These are phyloP conservation scores for Cystobasidium pallidum DNA, from an alignment of 1,284 basidiomycete genomes.

Conservation along the genomic window DNA sequence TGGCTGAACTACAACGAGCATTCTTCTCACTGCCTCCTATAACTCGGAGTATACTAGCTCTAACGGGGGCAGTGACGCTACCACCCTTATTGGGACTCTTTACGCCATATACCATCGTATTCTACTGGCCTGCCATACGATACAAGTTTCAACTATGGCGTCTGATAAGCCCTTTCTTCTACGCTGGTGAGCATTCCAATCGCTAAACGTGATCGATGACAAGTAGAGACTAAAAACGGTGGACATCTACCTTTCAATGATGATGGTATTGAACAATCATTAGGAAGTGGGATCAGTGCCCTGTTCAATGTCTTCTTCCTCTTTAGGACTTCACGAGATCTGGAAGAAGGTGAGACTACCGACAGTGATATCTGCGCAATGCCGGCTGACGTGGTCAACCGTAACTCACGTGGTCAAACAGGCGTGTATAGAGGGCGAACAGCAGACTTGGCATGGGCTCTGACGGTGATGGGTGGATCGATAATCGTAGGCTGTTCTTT, in stretches of 20 bases:
- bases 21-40: constrained; percentile 67
- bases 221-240: background rate
- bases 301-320: constrained; percentile 76
- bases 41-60: constrained; percentile 70
- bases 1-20: constrained; percentile 37
- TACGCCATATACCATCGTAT: constrained; percentile 64
- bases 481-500: constrained; percentile 64
- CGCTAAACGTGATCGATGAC: constrained; percentile 2
- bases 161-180: constrained; percentile 73
- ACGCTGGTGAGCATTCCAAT: constrained; percentile 63
- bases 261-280: too few species aligned
- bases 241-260: background rate
- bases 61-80: constrained; percentile 67
- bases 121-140: constrained; percentile 55
- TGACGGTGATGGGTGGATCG: constrained; percentile 60
- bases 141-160: constrained; percentile 69
- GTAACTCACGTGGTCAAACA: background rate
- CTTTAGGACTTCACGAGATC: constrained; percentile 67
- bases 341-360: constrained; percentile 65
- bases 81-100: constrained; percentile 67
- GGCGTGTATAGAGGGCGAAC: background rate
- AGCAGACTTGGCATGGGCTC: constrained; percentile 48
- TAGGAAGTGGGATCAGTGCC: constrained; percentile 66
- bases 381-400: background rate
- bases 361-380: constrained; percentile 57